A percentile compares a stretch with the other conserved stretches of the same genome.
Evolutionary conservation across 2,329 filamentous ascomycete species (phyloP).

Genomic region (Epichloe festucae): DNA sequence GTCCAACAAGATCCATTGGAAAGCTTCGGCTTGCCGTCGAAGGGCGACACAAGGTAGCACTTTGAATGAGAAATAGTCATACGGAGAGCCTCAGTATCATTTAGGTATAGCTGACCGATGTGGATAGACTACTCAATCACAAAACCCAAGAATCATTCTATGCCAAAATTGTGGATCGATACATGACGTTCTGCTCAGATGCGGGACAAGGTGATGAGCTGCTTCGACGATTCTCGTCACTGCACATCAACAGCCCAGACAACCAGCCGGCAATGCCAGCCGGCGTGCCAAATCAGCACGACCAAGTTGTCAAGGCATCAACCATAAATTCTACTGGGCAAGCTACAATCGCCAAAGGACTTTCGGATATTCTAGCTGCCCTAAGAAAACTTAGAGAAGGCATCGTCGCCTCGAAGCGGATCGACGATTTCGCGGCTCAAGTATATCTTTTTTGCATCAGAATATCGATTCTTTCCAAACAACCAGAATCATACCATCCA

Average conservation of each 20-base stretch:
- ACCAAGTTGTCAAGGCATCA: not conserved
- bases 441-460: conserved; percentile 81
- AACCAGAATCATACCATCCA: conserved; percentile 82
- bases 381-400: conserved; percentile 88
- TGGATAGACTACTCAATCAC: conserved; percentile 51
- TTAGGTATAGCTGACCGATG: not conserved
- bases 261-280: not conserved
- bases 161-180: conserved; percentile 73
- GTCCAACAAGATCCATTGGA: conserved; percentile 66
- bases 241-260: conserved; percentile 22
- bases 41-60: conserved; percentile 68
- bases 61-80: not conserved
- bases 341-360: conserved; percentile 40
- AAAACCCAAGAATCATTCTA: conserved; percentile 79
- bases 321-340: conserved; percentile 9
- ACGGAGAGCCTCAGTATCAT: not conserved
- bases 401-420: conserved; percentile 63
- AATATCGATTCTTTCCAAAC: conserved; percentile 64
- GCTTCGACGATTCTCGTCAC: conserved; percentile 58
- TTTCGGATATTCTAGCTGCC: conserved; percentile 65
- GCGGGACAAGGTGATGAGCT: conserved; percentile 60
- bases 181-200: conserved; percentile 77
- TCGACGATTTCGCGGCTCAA: conserved; percentile 72
- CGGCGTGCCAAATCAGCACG: not conserved
- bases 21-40: conserved; percentile 73